Conservation (phyloP, 176 grass and related monocot species). For the Chloris gayana region DNA sequence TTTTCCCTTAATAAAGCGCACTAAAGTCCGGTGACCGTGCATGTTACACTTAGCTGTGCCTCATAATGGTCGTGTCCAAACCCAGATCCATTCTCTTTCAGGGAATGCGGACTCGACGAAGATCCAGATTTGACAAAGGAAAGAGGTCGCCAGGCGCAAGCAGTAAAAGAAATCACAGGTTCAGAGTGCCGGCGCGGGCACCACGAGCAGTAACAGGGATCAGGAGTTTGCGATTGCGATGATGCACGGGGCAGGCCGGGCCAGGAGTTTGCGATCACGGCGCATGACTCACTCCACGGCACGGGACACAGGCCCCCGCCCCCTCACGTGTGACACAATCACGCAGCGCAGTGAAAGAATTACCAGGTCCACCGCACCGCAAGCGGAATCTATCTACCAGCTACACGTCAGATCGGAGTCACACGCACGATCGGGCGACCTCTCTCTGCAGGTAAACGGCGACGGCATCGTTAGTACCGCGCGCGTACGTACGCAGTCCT, state of each 20-base stretch:
- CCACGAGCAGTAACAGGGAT: neutral
- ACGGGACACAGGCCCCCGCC: neutral
- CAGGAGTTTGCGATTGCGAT: neutral
- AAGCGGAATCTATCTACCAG: conserved; percentile 23
- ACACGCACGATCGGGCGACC: neutral
- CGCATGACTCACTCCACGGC: neutral
- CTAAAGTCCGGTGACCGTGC: conserved; percentile 16
- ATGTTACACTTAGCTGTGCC: conserved; percentile 23
- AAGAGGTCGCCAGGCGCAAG: neutral
- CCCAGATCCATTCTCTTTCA: conserved; percentile 15
- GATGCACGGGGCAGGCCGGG: neutral
- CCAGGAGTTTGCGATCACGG: neutral
- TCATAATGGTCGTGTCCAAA: conserved; percentile 32
- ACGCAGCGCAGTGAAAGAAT: neutral
- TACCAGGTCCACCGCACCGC: neutral
- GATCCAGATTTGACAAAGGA: too few species aligned
- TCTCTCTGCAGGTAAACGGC: neutral
- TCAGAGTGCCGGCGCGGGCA: neutral
- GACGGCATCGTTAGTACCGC: neutral
- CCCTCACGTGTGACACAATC: neutral
- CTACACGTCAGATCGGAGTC: neutral
- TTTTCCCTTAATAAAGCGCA: conserved; percentile 22
- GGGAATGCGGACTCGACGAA: neutral
- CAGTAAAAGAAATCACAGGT: conserved; percentile 34
- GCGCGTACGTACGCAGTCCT: too few species aligned